These are phyloP conservation scores for Colletotrichum viniferum DNA, from an alignment of 2,329 filamentous ascomycete genomes.

Conservation along the genomic window DNA sequence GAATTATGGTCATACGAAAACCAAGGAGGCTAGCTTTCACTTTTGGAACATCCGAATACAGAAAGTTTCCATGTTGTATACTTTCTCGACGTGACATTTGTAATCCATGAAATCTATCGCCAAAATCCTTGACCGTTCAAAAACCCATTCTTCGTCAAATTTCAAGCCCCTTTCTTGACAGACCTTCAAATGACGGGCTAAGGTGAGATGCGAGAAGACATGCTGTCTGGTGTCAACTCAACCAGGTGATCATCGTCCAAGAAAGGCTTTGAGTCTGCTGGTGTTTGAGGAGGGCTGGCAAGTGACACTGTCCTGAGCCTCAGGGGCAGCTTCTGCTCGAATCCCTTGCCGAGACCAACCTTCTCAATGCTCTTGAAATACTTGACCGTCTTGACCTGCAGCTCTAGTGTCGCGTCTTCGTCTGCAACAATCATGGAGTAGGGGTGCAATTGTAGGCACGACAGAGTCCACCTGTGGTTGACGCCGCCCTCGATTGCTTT, in stretches of 20 bases:
- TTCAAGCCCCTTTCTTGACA: not conserved
- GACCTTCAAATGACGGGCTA: slow-evolving; percentile 2
- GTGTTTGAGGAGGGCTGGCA: slow-evolving; percentile 23
- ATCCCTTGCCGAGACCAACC: slow-evolving; percentile 50
- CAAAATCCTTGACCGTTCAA: no score
- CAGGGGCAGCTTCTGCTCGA: slow-evolving; percentile 48
- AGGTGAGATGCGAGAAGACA: slow-evolving; percentile 21
- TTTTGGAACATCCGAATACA: not conserved
- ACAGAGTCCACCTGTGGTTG: slow-evolving; percentile 83
- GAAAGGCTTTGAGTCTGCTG: slow-evolving; percentile 8
- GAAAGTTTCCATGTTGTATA: not conserved
- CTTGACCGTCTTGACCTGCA: slow-evolving; percentile 69
- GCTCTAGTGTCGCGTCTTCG: slow-evolving; percentile 70
- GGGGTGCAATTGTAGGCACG: slow-evolving; percentile 73
- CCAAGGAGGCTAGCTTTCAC: not conserved
- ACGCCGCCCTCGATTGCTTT: slow-evolving; percentile 76
- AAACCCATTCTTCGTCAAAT: not conserved
- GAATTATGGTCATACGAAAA: slow-evolving; percentile 21
- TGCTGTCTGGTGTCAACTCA: slow-evolving; percentile 24
- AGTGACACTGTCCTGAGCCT: slow-evolving; percentile 18
- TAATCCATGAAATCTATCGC: not conserved
- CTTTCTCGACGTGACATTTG: not conserved
- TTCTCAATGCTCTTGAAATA: slow-evolving; percentile 64
- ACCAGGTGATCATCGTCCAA: slow-evolving; percentile 6
- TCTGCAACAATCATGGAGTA: slow-evolving; percentile 78